Evolutionary conservation across 805 yeast genomes (phyloP).

Genomic region (Yarrowia keelungensis): DNA sequence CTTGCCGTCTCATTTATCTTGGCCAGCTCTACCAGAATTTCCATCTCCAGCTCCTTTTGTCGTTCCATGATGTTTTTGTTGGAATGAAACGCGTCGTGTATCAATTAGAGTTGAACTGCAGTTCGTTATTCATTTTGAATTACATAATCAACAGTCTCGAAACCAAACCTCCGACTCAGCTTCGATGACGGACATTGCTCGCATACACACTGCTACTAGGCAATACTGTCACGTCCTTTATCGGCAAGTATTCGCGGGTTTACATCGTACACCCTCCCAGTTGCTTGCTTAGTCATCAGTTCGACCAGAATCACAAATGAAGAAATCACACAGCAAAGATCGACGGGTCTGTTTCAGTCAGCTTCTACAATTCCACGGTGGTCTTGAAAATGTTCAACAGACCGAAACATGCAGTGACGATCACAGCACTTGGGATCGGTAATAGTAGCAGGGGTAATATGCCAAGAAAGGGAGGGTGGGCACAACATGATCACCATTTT

Average conservation of each 20-base stretch:
- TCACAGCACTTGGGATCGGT: background rate
- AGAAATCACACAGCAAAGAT: too few species aligned
- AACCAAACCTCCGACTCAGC: too few species aligned
- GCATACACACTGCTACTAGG: too few species aligned
- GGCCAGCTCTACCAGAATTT: constrained; percentile 17
- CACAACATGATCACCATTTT: too few species aligned
- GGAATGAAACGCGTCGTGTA: background rate
- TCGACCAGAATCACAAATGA: too few species aligned
- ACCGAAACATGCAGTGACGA: constrained; percentile 11
- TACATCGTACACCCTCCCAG: too few species aligned
- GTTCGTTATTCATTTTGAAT: background rate
- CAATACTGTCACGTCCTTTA: too few species aligned
- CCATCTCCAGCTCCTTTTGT: constrained; percentile 22
- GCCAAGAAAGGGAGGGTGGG: too few species aligned
- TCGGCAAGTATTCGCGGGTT: too few species aligned
- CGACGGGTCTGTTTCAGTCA: background rate
- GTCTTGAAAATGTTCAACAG: background rate
- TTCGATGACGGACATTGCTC: too few species aligned
- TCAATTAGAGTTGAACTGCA: background rate
- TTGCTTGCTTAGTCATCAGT: too few species aligned
- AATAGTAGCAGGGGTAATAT: too few species aligned
- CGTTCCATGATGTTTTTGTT: constrained; percentile 12
- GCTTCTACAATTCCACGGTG: background rate
- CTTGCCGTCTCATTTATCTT: constrained; percentile 11
- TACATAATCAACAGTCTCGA: background rate